Evolutionary conservation across 148 eudicot genomes (phyloP), one percentile per base, ranked within the genome.

Genomic region (Vaccinium vitisidaea): DNA sequence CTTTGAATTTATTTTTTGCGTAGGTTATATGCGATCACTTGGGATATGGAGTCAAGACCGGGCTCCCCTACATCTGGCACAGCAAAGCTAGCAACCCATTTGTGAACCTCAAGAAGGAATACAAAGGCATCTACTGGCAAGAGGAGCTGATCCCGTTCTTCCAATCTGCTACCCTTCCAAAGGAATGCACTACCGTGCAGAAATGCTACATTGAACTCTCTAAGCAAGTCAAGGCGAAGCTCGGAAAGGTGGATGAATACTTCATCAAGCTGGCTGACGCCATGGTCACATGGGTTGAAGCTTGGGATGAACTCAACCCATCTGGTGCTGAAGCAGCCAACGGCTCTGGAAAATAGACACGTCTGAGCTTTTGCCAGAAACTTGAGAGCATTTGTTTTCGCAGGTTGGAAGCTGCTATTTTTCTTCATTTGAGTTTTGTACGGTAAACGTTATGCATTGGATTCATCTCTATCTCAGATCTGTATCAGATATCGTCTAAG

Each of bases 81-180:
- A 95, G 97, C 94, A 95, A 95, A 61, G 98, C 97, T 0, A 95
- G 98, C 91, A 93, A 95, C 86, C 98, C 97, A 3, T 95, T 95
- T 25, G 94, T 94, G 87, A 95, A 95, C 89, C 91, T 94, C 19
- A 95, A 88, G 90, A 95, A 93, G 86, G 98, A 95, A 71, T 94
- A 95, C 93, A 95, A 95, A 89, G 98, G 98, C 49, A 95, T 95
- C 86, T 93, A 88, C 91, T 95, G 98, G 98, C 98, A 95, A 81
- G 98, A 95, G 84, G 95, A 95, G 88, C 85, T 91, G 52, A 95
- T 95, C 90, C 95, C 97, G 0, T 93, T 95, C 86, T 95, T 95
- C 98, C 98, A 95, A 83, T 76, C 87, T 2, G 94, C 81, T 1
- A 85, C 89, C 83, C 94, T 95, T 69, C 89, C 98, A 8, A 94